Percentiles rank a stretch among this genome's conserved stretches.
These are phyloP conservation scores for Lodderomyces metapsilosis DNA, from an alignment of 1,139 yeast species.

Conservation along the genomic window DNA sequence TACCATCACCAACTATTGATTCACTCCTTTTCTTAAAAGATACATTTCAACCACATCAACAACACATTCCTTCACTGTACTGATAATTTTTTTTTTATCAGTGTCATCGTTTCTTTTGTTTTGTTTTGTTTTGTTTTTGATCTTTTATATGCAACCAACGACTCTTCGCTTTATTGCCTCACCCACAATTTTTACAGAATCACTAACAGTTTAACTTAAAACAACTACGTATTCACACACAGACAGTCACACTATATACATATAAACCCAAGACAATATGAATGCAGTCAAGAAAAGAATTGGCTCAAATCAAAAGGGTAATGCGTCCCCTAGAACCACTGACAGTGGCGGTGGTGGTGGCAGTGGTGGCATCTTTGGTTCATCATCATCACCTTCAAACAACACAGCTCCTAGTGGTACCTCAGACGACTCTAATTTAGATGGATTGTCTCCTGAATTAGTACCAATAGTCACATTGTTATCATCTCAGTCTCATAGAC, in stretches of 20 bases:
- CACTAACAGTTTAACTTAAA: too few relatives aligned
- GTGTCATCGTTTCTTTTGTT: not conserved
- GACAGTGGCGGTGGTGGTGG: not conserved
- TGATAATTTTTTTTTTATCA: not conserved
- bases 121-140: too few relatives aligned
- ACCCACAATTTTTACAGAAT: too few relatives aligned
- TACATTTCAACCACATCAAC: too few relatives aligned
- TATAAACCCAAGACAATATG: conserved; percentile 1
- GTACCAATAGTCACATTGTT: conserved; percentile 73
- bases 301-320: not conserved
- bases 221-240: not conserved
- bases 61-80: too few relatives aligned
- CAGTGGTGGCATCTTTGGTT: not conserved
- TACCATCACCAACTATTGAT: not conserved
- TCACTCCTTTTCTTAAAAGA: not conserved
- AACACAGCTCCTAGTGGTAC: conserved; percentile 7
- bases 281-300: conserved; percentile 7
- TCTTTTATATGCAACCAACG: too few relatives aligned
- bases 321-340: conserved; percentile 1
- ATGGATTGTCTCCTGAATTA: conserved; percentile 58
- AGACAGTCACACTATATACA: not conserved
- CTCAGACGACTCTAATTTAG: conserved; percentile 13
- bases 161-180: too few relatives aligned
- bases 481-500: conserved; percentile 70
- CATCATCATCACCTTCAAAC: too few relatives aligned